Percentiles rank a stretch among this genome's conserved stretches.
phyloP scores from a whole-genome alignment of 2,329 filamentous ascomycete genomes.

The Kalmusia sp. region DNA sequence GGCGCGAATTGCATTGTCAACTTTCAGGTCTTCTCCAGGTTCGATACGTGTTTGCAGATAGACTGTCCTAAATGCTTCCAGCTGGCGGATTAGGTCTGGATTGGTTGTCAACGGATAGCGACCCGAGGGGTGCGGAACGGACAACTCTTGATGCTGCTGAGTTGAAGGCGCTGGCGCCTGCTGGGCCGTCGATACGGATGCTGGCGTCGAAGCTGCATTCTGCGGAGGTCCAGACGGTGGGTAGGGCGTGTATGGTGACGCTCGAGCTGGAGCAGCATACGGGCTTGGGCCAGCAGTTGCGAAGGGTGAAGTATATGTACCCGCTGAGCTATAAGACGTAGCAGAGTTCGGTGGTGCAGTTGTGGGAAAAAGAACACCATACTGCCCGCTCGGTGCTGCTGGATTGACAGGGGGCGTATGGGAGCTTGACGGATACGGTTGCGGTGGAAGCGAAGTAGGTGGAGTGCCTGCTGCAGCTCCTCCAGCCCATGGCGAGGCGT shows the following conservation, averaged over 20 bases:
- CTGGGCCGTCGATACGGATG: constrained; percentile 16
- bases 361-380: constrained; percentile 44
- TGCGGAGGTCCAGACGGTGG: constrained; percentile 27
- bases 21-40: constrained; percentile 34
- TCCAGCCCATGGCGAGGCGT: constrained; percentile 46
- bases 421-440: constrained; percentile 37
- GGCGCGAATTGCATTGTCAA: constrained; percentile 43
- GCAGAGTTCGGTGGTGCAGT: constrained; percentile 35
- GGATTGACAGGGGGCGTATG: constrained; percentile 32
- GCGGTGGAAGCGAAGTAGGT: constrained; percentile 31
- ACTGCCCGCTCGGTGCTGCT: constrained; percentile 36
- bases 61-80: constrained; percentile 42
- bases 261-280: constrained; percentile 30
- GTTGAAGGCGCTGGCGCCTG: constrained; percentile 12
- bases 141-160: constrained; percentile 10
- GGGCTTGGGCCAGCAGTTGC: constrained; percentile 36
- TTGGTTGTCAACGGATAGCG: constrained; percentile 39
- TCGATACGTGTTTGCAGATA: constrained; percentile 34
- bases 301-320: constrained; percentile 39
- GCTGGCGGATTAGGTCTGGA: constrained; percentile 37
- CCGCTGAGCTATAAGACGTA: constrained; percentile 24
- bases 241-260: constrained; percentile 35
- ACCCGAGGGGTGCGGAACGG: constrained; percentile 30
- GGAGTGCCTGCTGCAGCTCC: constrained; percentile 37
- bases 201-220: constrained; percentile 17